phyloP scores from a whole-genome alignment of 2,329 filamentous ascomycete genomes.

The Penicillium expansum region DNA sequence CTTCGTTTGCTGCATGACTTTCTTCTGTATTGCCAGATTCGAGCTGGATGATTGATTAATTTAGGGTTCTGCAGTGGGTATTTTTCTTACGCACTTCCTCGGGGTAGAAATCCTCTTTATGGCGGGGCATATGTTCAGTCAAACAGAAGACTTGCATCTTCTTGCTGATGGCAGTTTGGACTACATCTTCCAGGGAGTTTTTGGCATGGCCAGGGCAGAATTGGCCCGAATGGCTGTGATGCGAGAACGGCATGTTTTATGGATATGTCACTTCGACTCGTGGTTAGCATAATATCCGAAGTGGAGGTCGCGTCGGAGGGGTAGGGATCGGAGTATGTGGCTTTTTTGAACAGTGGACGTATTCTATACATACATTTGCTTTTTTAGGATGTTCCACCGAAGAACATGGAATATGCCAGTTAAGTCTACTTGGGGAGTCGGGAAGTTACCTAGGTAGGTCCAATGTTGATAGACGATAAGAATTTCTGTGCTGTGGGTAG shows the following conservation, averaged over 20 bases:
- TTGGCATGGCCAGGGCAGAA: constrained; percentile 91
- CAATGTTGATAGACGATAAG: constrained; percentile 11
- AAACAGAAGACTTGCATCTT: constrained; percentile 81
- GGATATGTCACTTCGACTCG: not conserved
- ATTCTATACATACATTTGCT: not conserved
- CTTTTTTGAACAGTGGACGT: not conserved
- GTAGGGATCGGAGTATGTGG: not conserved
- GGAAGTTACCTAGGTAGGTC: not conserved
- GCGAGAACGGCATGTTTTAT: constrained; percentile 80
- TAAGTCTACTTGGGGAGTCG: not conserved
- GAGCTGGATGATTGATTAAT: constrained; percentile 19
- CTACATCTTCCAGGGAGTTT: constrained; percentile 77
- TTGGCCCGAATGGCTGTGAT: constrained; percentile 96
- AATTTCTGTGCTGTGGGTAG: not conserved
- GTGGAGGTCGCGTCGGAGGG: not conserved
- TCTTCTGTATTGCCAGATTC: constrained; percentile 35
- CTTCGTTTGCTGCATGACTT: constrained; percentile 48
- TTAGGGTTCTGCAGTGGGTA: not conserved
- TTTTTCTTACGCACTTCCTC: constrained; percentile 64
- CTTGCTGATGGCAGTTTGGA: constrained; percentile 72
- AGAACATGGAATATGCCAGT: not conserved
- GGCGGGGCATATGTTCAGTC: constrained; percentile 93
- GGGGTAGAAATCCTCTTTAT: constrained; percentile 78
- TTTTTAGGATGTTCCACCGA: not conserved
- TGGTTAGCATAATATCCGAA: not conserved